These are phyloP conservation scores for Magnusiomyces sp. DNA, from an alignment of 1,139 yeast genomes.

Conservation along the genomic window DNA sequence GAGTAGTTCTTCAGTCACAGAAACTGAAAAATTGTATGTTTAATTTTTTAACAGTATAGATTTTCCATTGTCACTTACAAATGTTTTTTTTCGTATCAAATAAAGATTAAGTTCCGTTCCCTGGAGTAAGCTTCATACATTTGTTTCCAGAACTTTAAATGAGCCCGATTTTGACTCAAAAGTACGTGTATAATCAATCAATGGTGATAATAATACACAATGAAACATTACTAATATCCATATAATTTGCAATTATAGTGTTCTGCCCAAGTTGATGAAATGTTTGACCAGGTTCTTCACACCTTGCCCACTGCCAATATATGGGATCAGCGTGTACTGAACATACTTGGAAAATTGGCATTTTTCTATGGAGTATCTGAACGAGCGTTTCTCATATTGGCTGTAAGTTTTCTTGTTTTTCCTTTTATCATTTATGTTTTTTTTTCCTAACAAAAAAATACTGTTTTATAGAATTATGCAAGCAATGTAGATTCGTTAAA, in stretches of 20 bases:
- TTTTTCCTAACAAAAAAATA: neutral
- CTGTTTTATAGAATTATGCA: constrained; percentile 9
- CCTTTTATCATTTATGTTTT: neutral
- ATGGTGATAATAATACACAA: neutral
- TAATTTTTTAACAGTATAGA: neutral
- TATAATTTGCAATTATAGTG: neutral
- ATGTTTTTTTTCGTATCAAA: neutral
- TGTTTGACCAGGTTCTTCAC: neutral
- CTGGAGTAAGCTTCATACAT: neutral
- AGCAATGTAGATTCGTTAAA: constrained; percentile 6
- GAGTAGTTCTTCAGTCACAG: neutral
- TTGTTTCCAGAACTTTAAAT: neutral
- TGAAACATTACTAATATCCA: neutral
- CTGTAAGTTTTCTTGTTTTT: constrained; percentile 5
- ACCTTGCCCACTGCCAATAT: neutral
- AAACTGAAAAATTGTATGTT: neutral
- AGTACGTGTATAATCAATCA: neutral
- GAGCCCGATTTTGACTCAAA: constrained; percentile 1
- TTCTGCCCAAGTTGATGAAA: neutral
- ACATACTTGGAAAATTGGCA: constrained; percentile 6
- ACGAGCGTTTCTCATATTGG: constrained; percentile 11
- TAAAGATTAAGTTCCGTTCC: neutral
- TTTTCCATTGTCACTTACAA: neutral
- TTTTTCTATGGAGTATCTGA: constrained; percentile 13
- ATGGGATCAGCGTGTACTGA: neutral